Percentiles rank a stretch among this genome's conserved stretches.
phyloP scores from a whole-genome alignment of 2,329 filamentous ascomycete species.

The Nakataea oryzae region DNA sequence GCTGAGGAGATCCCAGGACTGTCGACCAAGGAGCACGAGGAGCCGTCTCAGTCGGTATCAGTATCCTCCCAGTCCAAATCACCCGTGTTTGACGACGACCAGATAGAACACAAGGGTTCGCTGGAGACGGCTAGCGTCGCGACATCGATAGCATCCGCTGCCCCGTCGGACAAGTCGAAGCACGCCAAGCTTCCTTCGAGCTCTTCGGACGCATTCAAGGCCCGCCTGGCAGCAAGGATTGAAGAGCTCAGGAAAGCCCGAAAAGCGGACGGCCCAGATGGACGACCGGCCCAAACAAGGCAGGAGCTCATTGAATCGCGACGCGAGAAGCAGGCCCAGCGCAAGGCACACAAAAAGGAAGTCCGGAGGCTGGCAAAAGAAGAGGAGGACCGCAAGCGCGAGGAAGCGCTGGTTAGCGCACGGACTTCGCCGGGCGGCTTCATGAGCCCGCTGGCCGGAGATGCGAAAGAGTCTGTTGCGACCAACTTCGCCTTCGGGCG shows the following conservation, averaged over 20 bases:
- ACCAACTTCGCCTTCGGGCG: constrained; percentile 77
- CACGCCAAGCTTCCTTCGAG: constrained; percentile 59
- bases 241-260: constrained; percentile 75
- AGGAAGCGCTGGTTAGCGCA: constrained; percentile 48
- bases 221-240: constrained; percentile 72
- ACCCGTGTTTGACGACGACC: constrained; percentile 48
- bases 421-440: constrained; percentile 49
- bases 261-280: constrained; percentile 77
- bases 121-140: constrained; percentile 43
- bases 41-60: constrained; percentile 21
- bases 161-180: constrained; percentile 49
- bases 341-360: constrained; percentile 83
- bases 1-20: constrained; percentile 37
- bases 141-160: constrained; percentile 59
- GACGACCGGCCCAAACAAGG: constrained; percentile 71
- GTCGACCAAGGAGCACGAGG: constrained; percentile 31
- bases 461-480: constrained; percentile 16
- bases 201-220: constrained; percentile 58
- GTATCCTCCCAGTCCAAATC: constrained; percentile 42
- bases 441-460: constrained; percentile 35
- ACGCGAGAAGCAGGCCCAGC: constrained; percentile 75
- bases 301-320: constrained; percentile 88
- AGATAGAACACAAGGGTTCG: constrained; percentile 21
- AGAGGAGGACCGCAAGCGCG: constrained; percentile 61
- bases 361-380: constrained; percentile 65